Conservation (phyloP, 2,329 filamentous ascomycete genomes). For the Aspergillus sp. region DNA sequence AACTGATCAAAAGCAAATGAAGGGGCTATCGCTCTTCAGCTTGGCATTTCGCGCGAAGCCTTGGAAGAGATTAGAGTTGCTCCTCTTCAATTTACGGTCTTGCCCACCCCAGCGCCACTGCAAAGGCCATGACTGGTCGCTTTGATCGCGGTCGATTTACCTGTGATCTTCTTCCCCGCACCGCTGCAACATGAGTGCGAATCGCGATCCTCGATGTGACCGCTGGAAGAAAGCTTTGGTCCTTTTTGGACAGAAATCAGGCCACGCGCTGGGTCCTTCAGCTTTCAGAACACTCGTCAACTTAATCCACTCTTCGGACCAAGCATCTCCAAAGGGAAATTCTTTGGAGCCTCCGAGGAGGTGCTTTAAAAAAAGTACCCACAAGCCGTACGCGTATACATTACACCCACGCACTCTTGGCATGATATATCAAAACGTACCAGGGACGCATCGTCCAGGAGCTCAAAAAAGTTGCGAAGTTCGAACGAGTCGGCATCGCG, state of each 20-base stretch:
- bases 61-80: conserved; percentile 26
- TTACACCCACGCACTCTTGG: conserved; percentile 6
- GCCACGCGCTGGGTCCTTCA: not conserved
- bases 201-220: conserved; percentile 7
- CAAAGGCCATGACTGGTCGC: conserved; percentile 16
- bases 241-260: not conserved
- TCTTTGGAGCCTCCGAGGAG: not conserved
- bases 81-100: conserved; percentile 21
- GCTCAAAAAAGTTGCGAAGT: not conserved
- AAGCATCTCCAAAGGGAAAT: not conserved
- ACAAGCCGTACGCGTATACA: not conserved
- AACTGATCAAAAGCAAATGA: conserved; percentile 4
- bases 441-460: not conserved
- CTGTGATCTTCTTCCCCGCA: conserved; percentile 31
- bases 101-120: conserved; percentile 8
- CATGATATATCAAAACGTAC: not conserved
- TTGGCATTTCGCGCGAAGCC: conserved; percentile 23
- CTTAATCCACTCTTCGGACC: not conserved
- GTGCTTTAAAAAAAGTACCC: not conserved
- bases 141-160: conserved; percentile 25
- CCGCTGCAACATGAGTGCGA: conserved; percentile 22
- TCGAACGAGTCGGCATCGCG: conserved; percentile 4
- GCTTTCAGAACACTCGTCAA: not conserved
- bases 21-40: conserved; percentile 9
- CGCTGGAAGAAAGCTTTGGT: not conserved